Evolutionary conservation across 192 early-diverging fungal genomes (phyloP).

Genomic region (Phlyctochytrium arcticum): DNA sequence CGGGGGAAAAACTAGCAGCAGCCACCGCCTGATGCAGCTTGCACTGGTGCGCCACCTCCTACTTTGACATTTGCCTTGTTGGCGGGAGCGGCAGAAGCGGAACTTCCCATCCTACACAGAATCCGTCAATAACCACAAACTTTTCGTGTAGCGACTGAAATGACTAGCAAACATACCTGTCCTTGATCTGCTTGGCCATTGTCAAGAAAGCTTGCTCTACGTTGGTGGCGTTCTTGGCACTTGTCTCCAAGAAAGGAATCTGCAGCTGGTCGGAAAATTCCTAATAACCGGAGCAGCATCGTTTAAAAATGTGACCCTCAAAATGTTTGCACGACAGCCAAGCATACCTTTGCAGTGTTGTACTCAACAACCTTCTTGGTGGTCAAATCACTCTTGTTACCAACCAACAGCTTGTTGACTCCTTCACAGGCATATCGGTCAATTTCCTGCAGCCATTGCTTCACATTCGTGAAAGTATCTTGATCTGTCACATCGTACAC

Average conservation of each 20-base stretch:
- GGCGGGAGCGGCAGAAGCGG: constrained; percentile 32
- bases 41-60: constrained; percentile 45
- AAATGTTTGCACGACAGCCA: not conserved
- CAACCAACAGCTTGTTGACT: constrained; percentile 96
- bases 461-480: constrained; percentile 93
- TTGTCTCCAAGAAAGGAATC: constrained; percentile 96
- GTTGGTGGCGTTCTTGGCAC: constrained; percentile 95
- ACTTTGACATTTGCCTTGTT: constrained; percentile 51
- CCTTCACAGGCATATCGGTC: constrained; percentile 96
- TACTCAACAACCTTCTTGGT: constrained; percentile 88
- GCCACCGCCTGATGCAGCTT: constrained; percentile 43
- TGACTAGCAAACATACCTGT: constrained; percentile 56
- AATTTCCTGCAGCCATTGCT: constrained; percentile 99
- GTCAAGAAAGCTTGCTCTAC: constrained; percentile 99
- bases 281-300: constrained; percentile 33
- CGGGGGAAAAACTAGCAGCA: constrained; percentile 46
- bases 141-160: not conserved
- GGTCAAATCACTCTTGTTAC: constrained; percentile 96
- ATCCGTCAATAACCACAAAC: not conserved
- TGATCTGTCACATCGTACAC: constrained; percentile 98
- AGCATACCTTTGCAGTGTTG: constrained; percentile 62
- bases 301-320: not conserved
- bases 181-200: constrained; percentile 99
- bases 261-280: constrained; percentile 86
- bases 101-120: constrained; percentile 52